phyloP scores from a whole-genome alignment of 2,329 filamentous ascomycete genomes.

The Trichoderma sp. region DNA sequence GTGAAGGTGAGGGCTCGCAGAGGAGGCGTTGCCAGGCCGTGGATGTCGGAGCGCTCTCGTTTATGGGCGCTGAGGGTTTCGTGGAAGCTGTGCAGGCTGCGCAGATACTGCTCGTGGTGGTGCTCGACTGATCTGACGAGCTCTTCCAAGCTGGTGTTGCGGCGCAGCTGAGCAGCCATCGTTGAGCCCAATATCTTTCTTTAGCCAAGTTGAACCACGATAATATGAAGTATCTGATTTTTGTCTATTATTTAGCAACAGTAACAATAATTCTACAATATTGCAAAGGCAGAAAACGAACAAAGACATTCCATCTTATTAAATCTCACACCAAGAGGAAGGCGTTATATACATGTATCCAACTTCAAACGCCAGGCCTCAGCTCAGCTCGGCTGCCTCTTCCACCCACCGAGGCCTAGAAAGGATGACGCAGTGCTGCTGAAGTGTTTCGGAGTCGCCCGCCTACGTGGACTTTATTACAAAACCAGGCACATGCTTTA shows the following conservation, averaged over 20 bases:
- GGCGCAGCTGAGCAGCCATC: conserved; percentile 31
- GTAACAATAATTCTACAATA: not conserved
- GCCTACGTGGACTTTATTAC: not conserved
- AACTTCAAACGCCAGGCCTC: not conserved
- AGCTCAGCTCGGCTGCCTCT: conserved; percentile 4
- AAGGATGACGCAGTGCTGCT: conserved; percentile 4
- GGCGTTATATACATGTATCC: not conserved
- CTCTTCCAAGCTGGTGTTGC: conserved; percentile 38
- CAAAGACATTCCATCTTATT: not conserved
- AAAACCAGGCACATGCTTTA: not conserved
- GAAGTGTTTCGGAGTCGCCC: conserved; percentile 14
- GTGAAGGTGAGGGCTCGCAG: conserved; percentile 35
- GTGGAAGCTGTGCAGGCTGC: conserved; percentile 38
- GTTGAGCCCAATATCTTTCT: not conserved
- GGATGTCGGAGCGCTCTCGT: conserved; percentile 33
- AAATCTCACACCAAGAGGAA: not conserved
- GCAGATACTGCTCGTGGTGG: conserved; percentile 43
- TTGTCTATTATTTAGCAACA: not conserved
- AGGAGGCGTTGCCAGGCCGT: conserved; percentile 38
- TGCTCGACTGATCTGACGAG: conserved; percentile 41
- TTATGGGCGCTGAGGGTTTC: conserved; percentile 34
- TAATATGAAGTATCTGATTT: not conserved
- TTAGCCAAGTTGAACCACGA: not conserved
- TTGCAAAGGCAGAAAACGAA: not conserved
- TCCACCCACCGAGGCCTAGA: not conserved